Percentiles rank a stretch among this genome's conserved stretches.
Evolutionary conservation across 1,284 basidiomycete species (phyloP).

Genomic region (Ceraceosorus guamensis): DNA sequence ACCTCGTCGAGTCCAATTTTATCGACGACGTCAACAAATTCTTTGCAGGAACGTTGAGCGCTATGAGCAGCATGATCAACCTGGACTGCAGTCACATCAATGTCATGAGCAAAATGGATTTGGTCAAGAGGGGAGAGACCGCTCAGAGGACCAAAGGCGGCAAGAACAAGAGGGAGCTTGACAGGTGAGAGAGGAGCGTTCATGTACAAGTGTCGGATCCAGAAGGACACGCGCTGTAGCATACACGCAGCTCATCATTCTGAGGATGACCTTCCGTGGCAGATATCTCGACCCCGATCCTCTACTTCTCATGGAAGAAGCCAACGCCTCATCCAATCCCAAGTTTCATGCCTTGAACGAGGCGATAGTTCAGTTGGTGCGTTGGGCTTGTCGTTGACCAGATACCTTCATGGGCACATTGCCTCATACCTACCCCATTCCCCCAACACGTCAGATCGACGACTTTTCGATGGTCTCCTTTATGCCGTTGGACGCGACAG

Average conservation of each 20-base stretch:
- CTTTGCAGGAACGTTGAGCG: constrained; percentile 94
- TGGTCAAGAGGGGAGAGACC: constrained; percentile 68
- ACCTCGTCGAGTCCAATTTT: constrained; percentile 85
- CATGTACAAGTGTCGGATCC: too few species aligned
- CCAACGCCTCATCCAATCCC: constrained; percentile 65
- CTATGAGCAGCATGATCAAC: constrained; percentile 98
- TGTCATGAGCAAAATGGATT: constrained; percentile 98
- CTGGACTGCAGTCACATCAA: constrained; percentile 95
- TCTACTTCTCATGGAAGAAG: constrained; percentile 66
- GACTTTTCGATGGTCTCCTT: constrained; percentile 97
- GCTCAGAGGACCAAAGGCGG: constrained; percentile 49
- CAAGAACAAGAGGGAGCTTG: constrained; percentile 50
- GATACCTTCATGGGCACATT: not conserved
- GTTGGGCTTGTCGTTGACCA: constrained; percentile 3
- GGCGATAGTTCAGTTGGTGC: constrained; percentile 84
- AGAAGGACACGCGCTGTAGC: not conserved
- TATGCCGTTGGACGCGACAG: constrained; percentile 83
- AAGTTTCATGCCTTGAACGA: constrained; percentile 88
- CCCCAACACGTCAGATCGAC: constrained; percentile 64
- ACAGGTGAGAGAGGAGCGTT: constrained; percentile 58
- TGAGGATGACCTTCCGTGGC: constrained; percentile 9
- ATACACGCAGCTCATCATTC: not conserved
- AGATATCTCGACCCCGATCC: constrained; percentile 97
- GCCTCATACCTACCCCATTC: constrained; percentile 1
- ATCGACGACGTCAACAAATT: constrained; percentile 82